These are phyloP conservation scores for Pseudogymnoascus verrucosus DNA, from an alignment of 2,329 filamentous ascomycete species.

Conservation along the genomic window DNA sequence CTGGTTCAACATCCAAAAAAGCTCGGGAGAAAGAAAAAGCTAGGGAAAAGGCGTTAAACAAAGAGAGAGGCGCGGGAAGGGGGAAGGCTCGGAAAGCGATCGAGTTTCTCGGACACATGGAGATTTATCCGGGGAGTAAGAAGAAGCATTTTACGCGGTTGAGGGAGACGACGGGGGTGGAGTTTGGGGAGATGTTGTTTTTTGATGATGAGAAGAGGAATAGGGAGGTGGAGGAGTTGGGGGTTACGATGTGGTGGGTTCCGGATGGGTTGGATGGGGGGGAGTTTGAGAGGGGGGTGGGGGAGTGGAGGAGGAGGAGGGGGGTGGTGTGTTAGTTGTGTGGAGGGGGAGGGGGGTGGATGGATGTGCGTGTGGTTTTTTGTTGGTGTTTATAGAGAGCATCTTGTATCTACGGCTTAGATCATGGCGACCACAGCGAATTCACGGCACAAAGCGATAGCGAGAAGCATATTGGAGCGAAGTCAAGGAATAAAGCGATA, in stretches of 20 bases:
- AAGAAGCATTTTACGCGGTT: slow-evolving; percentile 75
- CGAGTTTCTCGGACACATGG: slow-evolving; percentile 52
- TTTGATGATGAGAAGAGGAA: slow-evolving; percentile 92
- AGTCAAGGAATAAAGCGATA: not conserved
- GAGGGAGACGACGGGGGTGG: slow-evolving; percentile 60
- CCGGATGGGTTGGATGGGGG: slow-evolving; percentile 68
- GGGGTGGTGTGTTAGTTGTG: slow-evolving; percentile 28
- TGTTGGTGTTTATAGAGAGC: too few relatives aligned
- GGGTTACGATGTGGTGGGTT: slow-evolving; percentile 78
- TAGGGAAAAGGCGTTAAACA: not conserved
- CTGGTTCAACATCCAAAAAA: not conserved
- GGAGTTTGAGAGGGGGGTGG: too few relatives aligned
- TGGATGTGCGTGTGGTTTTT: not conserved
- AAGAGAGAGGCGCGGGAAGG: slow-evolving; percentile 5
- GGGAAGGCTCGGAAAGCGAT: slow-evolving; percentile 37
- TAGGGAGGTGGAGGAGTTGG: slow-evolving; percentile 67
- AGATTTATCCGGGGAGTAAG: slow-evolving; percentile 73
- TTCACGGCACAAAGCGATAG: not conserved
- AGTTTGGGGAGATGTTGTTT: slow-evolving; percentile 82
- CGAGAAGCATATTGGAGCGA: not conserved
- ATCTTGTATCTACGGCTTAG: not conserved
- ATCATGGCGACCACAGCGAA: not conserved
- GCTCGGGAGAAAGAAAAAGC: not conserved
- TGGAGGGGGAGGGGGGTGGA: not conserved
- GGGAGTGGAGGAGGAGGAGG: slow-evolving; percentile 70